Percentiles rank a stretch among this genome's conserved stretches.
phyloP scores from a whole-genome alignment of 2,329 filamentous ascomycete genomes.

The Purpureocillium takamizusanense region DNA sequence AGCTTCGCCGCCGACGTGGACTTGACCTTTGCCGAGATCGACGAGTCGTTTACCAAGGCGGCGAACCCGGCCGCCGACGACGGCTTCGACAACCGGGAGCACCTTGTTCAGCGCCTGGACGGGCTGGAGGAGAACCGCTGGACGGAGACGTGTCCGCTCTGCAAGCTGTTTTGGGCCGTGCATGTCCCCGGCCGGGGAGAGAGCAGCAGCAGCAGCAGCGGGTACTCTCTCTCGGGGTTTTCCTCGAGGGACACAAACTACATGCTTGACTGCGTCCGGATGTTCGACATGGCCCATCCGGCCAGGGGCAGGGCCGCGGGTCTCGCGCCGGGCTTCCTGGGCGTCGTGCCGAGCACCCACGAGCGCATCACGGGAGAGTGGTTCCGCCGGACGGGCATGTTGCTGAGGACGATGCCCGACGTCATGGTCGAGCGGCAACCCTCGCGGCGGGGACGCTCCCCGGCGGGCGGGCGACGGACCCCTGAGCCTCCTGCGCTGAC shows the following conservation, averaged over 20 bases:
- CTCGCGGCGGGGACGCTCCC: constrained; percentile 7
- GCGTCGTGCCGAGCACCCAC: constrained; percentile 20
- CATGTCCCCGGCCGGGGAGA: constrained; percentile 20
- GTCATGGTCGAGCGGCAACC: constrained; percentile 10
- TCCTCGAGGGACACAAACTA: constrained; percentile 25
- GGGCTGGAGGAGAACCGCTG: constrained; percentile 22
- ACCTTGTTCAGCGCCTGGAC: constrained; percentile 16
- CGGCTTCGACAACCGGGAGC: constrained; percentile 21
- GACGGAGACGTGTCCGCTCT: constrained; percentile 23
- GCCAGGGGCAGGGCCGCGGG: constrained; percentile 18
- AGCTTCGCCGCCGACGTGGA: constrained; percentile 24
- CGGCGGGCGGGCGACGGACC: constrained; percentile 3
- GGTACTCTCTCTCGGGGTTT: constrained; percentile 22
- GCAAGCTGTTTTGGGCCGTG: constrained; percentile 23
- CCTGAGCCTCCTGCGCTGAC: constrained; percentile 5
- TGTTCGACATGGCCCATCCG: constrained; percentile 21
- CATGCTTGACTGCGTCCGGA: constrained; percentile 19
- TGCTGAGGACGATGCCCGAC: constrained; percentile 20
- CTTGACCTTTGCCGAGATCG: constrained; percentile 20
- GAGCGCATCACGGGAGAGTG: constrained; percentile 21
- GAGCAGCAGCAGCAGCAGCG: too few species aligned
- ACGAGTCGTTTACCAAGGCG: constrained; percentile 17
- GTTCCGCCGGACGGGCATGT: constrained; percentile 24
- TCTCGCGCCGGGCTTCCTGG: constrained; percentile 19
- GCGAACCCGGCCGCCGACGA: constrained; percentile 19